Evolutionary conservation across 257 asterid species (phyloP).

Genomic region (Gentiana macrophylla): DNA sequence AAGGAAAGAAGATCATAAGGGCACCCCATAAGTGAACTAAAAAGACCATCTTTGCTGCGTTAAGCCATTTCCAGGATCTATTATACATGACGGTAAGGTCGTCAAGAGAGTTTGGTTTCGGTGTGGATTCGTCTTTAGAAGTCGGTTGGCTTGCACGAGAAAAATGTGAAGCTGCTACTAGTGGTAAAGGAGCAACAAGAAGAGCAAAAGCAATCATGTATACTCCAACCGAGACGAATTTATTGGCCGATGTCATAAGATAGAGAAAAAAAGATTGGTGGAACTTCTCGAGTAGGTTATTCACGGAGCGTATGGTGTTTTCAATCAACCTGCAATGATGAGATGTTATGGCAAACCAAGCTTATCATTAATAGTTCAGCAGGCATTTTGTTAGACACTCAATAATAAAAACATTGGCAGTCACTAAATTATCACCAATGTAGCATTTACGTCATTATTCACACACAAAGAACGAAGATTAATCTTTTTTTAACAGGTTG

Average conservation of each 20-base stretch:
- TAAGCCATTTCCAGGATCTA: slow-evolving; percentile 80
- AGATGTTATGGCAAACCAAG: background rate
- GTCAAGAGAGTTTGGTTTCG: slow-evolving; percentile 17
- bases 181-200: slow-evolving; percentile 84
- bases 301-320: slow-evolving; percentile 73
- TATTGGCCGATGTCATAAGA: slow-evolving; percentile 70
- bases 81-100: slow-evolving; percentile 22
- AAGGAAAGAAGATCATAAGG: slow-evolving; percentile 56
- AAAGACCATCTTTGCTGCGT: slow-evolving; percentile 61
- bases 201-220: slow-evolving; percentile 89
- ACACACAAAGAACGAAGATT: no score
- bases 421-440: no score
- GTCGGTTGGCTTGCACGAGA: slow-evolving; percentile 29
- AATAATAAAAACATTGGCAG: background rate
- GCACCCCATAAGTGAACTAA: slow-evolving; percentile 74
- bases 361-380: background rate
- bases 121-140: slow-evolving; percentile 17
- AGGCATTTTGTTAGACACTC: background rate
- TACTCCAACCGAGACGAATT: slow-evolving; percentile 84
- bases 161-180: slow-evolving; percentile 80
- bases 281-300: slow-evolving; percentile 95
- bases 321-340: slow-evolving; percentile 67
- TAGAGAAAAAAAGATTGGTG: slow-evolving; percentile 92
- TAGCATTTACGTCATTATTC: no score
- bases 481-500: no score